Conservation (phyloP, 345 rosid species). For the Combretum micranthum region DNA sequence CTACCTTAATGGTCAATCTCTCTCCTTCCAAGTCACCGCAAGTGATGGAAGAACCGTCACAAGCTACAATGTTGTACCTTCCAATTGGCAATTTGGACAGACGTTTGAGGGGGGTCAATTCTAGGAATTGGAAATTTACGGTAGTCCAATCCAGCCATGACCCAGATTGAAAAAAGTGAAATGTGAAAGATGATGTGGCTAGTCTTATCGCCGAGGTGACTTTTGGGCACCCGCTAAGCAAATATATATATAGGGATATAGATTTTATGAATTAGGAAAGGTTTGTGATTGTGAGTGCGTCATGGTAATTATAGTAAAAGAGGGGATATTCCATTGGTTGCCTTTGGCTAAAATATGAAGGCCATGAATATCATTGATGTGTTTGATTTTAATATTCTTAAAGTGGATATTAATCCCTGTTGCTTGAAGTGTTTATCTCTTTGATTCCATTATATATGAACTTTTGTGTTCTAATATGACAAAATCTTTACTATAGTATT, state of each 20-base stretch:
- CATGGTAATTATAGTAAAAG: background rate
- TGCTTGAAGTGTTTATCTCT: too few relatives aligned
- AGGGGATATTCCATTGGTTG: too few relatives aligned
- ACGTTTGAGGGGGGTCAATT: slow-evolving; percentile 74
- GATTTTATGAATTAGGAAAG: background rate
- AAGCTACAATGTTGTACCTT: slow-evolving; percentile 51
- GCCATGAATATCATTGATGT: too few relatives aligned
- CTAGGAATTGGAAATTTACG: slow-evolving; percentile 8
- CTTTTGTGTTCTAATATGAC: too few relatives aligned
- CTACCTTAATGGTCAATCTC: slow-evolving; percentile 67
- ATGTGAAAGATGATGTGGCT: slow-evolving; percentile 13
- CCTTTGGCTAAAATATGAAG: too few relatives aligned
- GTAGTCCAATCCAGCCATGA: background rate
- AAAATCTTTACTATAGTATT: too few relatives aligned
- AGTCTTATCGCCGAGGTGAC: slow-evolving; percentile 67
- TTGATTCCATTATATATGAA: too few relatives aligned
- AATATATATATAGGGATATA: background rate
- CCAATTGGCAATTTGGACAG: slow-evolving; percentile 83
- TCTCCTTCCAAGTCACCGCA: slow-evolving; percentile 85
- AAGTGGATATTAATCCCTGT: too few relatives aligned
- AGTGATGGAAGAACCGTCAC: slow-evolving; percentile 77
- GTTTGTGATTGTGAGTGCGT: background rate
- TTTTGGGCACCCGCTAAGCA: slow-evolving; percentile 65
- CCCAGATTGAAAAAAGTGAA: background rate
- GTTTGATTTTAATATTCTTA: too few relatives aligned